Evolutionary conservation across 1,284 basidiomycete species (phyloP), one percentile per base, ranked within the genome.

Genomic region (Ustilago sp.): DNA sequence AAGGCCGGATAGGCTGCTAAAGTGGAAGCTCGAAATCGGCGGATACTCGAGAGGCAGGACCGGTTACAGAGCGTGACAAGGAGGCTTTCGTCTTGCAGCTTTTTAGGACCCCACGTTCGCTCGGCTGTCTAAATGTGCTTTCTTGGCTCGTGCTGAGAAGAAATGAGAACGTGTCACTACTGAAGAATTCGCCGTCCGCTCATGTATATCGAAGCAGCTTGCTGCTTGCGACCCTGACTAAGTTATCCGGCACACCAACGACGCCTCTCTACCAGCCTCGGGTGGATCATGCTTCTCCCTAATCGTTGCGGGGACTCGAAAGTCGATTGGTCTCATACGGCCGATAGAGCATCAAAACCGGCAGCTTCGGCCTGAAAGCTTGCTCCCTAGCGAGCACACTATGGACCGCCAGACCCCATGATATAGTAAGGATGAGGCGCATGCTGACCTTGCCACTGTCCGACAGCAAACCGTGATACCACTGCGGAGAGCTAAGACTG

Each of bases 1-100:
- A 19, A 9, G 28, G 28, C 38, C 23, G 35, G 34, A 39, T 41
- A 28, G 43, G 48, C 48, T 8, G 55, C 13, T 45, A 39, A 7
- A 34, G 5, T 34, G 12, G 43, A 56, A 41, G 38, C 23, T 34
- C 36, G 9, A 52, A 19, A 8, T 32, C 39, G 5, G 59, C 48
- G 38, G 57, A 31, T 48, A 36, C 23, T 4, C 48, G 32, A 35
- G 54, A 39, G 36, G 13, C 17, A 53, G 41, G 32, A 31, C 41
- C n/a, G 43, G 43, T 5, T n/a, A 65, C 70, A 58, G 35, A 68
- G 47, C 56, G 62, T 74, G 71, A 74, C 71, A 67, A 59, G 71
- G 61, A 63, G 43, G 52, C 38, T 34, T 58, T 51, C 13, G 45
- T 34, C 60, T 12, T 58, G 23, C 43, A 41, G 23, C 53, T 48